phyloP scores from a whole-genome alignment of 1,284 basidiomycete genomes.

The Coniferiporia sulphurascens region DNA sequence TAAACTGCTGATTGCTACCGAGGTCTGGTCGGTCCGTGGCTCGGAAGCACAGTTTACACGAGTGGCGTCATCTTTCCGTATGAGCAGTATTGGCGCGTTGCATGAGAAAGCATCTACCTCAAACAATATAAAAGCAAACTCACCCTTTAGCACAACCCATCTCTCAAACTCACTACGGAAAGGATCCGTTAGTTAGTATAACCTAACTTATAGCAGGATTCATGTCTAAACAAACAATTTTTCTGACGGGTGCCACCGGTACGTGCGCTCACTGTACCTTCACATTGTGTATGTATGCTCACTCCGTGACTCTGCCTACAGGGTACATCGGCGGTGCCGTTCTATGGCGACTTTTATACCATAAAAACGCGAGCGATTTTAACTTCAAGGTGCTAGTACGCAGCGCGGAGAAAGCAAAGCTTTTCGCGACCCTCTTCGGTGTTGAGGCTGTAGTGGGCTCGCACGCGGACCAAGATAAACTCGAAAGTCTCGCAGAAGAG shows the following conservation, averaged over 20 bases:
- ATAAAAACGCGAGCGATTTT: constrained; percentile 31
- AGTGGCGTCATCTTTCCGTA: too few species aligned
- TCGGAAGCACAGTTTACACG: too few species aligned
- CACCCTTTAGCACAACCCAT: too few species aligned
- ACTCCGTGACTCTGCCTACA: constrained; percentile 14
- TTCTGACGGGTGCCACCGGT: constrained; percentile 14
- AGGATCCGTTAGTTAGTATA: too few species aligned
- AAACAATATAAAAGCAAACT: too few species aligned
- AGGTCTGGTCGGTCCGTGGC: too few species aligned
- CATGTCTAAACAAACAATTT: constrained; percentile 14
- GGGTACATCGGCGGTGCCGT: constrained; percentile 42
- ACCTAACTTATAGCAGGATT: too few species aligned
- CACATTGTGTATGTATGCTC: neutral
- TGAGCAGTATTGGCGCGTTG: too few species aligned
- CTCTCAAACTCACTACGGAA: too few species aligned
- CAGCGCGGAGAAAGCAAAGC: constrained; percentile 35
- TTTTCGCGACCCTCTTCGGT: constrained; percentile 30
- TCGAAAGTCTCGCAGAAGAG: constrained; percentile 28
- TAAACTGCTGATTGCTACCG: too few species aligned
- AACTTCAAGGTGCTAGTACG: constrained; percentile 39
- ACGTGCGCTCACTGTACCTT: neutral
- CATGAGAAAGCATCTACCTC: too few species aligned
- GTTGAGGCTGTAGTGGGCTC: constrained; percentile 36
- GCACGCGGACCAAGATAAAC: constrained; percentile 31
- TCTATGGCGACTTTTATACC: constrained; percentile 35